A percentile compares a stretch with the other conserved stretches of the same genome.
phyloP scores from a whole-genome alignment of 2,329 filamentous ascomycete species.

The Paracamarosporium sp. region DNA sequence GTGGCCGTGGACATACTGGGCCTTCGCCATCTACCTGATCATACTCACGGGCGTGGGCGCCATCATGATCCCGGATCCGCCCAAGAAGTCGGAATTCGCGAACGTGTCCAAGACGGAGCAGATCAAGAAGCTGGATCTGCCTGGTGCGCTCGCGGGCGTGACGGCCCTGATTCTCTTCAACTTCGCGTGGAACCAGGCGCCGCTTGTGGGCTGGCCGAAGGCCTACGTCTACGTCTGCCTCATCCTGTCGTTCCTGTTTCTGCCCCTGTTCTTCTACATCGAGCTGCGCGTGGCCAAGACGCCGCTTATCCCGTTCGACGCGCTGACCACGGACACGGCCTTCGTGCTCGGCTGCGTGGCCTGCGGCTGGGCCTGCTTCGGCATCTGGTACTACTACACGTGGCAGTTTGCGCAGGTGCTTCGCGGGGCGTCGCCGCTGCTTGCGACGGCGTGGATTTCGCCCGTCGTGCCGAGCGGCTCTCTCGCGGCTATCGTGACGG shows the following conservation, averaged over 20 bases:
- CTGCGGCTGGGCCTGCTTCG: conserved; percentile 48
- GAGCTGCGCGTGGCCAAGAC: conserved; percentile 53
- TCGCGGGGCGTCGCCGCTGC: conserved; percentile 31
- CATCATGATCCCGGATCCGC: conserved; percentile 4
- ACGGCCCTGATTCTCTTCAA: conserved; percentile 67
- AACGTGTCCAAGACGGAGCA: conserved; percentile 18
- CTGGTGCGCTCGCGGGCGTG: conserved; percentile 59
- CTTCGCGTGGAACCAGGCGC: conserved; percentile 72
- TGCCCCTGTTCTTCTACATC: conserved; percentile 62
- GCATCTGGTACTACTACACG: conserved; percentile 43
- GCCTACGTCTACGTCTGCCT: conserved; percentile 65
- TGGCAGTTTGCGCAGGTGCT: conserved; percentile 36
- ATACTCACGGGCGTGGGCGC: conserved; percentile 34
- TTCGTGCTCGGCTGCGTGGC: conserved; percentile 65
- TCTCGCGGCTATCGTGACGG: conserved; percentile 41
- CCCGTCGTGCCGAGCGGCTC: conserved; percentile 38
- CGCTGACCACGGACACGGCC: conserved; percentile 54
- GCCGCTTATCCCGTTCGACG: conserved; percentile 66
- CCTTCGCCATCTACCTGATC: conserved; percentile 48
- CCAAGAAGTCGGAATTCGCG: background rate
- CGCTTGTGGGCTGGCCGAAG: conserved; percentile 64
- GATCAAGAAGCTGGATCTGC: conserved; percentile 49
- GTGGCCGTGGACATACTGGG: conserved; percentile 63
- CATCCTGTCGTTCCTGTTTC: conserved; percentile 62
- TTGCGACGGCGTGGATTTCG: conserved; percentile 30